Base-by-base conservation (phyloP, 2,329 filamentous ascomycete genomes). In the Penicillium frequentans region DNA sequence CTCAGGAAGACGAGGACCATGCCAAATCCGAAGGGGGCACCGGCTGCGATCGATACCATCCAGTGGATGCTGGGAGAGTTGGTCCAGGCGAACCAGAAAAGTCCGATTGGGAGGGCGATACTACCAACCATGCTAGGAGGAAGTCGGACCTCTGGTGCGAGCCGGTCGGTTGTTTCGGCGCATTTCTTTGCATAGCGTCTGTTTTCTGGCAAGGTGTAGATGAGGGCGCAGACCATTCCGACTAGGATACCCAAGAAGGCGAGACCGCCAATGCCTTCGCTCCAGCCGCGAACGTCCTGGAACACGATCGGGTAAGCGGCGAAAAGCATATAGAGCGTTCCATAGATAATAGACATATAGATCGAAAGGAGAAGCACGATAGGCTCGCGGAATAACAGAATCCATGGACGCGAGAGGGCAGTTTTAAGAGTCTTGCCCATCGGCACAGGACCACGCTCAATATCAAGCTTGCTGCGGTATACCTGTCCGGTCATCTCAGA, bases 71-170 rank as follows among this genome's bases (percentile, higher is more conserved):
- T 69, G 59, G 70, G 75, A 47, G 72, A 80, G 50, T 82, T 81
- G 0, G 83, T 84, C 83, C 83, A 86, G 0, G 82, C 83, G 52
- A 85, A 82, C 82, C 82, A 84, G 69, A 85, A 84, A 1, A 85
- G 73, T 10, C 82, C 80, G 42, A 84, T 72, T 0, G 85, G 84
- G 39, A 87, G 73, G 6, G 74, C 71, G 24, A 82, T 75, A 52
- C 74, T 75, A 16, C 79, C 79, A 3, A 81, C 59, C 53, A 82
- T 79, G 44, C 73, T 75, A 7, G 80, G 77, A 1, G 81, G 80
- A 1, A 84, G 68, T 49, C 80, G 81, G 24, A 80, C 79, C 71
- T 86, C 84, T 0, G 86, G 85, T 10, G 84, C 78, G n/a, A 66
- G 58, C 21, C 61, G 59, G 26, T 59, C 62, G n/a, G 61, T 65